Evolutionary conservation across 75 land plant species (phyloP).

Genomic region (Pinus tabuliformis): DNA sequence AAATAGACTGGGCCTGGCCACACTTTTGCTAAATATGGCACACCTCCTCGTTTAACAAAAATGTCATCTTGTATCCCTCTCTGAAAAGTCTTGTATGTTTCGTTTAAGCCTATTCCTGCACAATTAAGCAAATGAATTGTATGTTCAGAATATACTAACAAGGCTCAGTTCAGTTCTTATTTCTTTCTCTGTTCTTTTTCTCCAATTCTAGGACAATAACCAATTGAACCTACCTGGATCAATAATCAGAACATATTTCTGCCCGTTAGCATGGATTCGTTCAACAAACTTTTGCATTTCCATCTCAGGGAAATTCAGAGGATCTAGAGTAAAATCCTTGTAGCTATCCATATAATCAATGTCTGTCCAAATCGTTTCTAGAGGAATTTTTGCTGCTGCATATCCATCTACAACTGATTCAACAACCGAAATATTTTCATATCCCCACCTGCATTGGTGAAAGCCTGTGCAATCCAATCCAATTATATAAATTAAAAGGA

Average conservation of each 20-base stretch:
- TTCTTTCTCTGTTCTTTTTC: background rate
- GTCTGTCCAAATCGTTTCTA: slow-evolving; percentile 83
- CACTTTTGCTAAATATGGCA: slow-evolving; percentile 62
- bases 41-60: slow-evolving; percentile 57
- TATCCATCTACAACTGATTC: slow-evolving; percentile 64
- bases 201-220: too few species aligned
- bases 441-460: slow-evolving; percentile 76
- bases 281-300: slow-evolving; percentile 60
- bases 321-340: slow-evolving; percentile 79
- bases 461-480: slow-evolving; percentile 38
- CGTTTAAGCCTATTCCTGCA: slow-evolving; percentile 57
- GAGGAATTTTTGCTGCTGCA: slow-evolving; percentile 55
- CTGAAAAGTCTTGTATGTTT: slow-evolving; percentile 50
- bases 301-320: slow-evolving; percentile 59
- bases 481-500: background rate
- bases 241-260: slow-evolving; percentile 56
- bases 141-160: background rate
- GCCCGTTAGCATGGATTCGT: slow-evolving; percentile 53
- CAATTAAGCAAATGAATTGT: slow-evolving; percentile 5
- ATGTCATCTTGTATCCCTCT: slow-evolving; percentile 64
- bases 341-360: slow-evolving; percentile 83
- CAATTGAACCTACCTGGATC: slow-evolving; percentile 61
- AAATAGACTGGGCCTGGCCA: slow-evolving; percentile 98
- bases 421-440: slow-evolving; percentile 40
- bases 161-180: background rate